Base-by-base conservation (phyloP, 345 rosid genomes). In the Crucihimalaya himalaica region DNA sequence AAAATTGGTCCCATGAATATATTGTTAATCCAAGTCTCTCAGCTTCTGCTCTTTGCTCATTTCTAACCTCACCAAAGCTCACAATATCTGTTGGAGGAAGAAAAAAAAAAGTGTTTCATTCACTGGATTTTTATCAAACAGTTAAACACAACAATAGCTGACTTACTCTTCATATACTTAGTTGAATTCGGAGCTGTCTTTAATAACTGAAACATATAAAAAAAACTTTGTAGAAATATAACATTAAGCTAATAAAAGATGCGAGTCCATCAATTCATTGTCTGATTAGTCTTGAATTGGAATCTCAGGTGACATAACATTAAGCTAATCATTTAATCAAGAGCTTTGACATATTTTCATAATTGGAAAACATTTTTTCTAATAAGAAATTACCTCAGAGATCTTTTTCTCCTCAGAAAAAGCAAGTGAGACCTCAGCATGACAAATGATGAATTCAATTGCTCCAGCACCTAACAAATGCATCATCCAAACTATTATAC, bases 401-500 rank as follows among this genome's bases (percentile, higher is more conserved):
- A 92, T 86, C 70, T 89, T 96, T 63, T 90, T 92, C 77, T 88
- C 97, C 80, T 96, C 99, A 6, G 85, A 87, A 81, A 96, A 96
- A 73, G 85, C 87, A 82, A 92, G 86, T 68, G 96, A 84, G 29
- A 92, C 86, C 77, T 92, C 98, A 40, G 99, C 83, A 81, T 96
- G 98, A 79, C 91, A 80, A 73, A 92, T 82, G 63, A 96, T 82
- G 71, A 86, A 96, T 71, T 96, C 91, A 51, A 96, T 87, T 27
- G 99, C 99, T 66, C 87, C 87, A 68, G 97, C 98, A 79, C 99
- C 99, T 96, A 72, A 19, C 43, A 59, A 34, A 43, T 56, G 57
- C 65, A 56, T 19, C 53, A 51, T 28, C 25, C 34, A 59, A 40
- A 56, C 19, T 18, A 35, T 46, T 35, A 21, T 27, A 65, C 60